Evolutionary conservation across 2,329 filamentous ascomycete genomes (phyloP).

Genomic region (Aspergillus ustus): DNA sequence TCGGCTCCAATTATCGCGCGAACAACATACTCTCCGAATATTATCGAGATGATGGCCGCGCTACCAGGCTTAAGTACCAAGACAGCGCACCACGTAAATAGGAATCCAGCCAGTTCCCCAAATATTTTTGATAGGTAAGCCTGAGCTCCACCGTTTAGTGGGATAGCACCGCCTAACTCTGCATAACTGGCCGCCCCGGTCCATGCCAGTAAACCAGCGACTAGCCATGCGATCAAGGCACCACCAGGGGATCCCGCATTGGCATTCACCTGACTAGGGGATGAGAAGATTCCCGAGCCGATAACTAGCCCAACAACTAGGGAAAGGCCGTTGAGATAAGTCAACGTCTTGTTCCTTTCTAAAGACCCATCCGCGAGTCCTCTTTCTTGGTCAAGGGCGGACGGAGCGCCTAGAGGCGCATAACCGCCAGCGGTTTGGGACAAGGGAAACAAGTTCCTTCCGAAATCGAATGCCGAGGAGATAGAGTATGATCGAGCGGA

Average conservation of each 20-base stretch:
- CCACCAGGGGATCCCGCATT: slow-evolving; percentile 92
- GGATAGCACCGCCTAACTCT: slow-evolving; percentile 93
- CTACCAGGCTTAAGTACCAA: slow-evolving; percentile 92
- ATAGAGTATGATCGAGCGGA: slow-evolving; percentile 79
- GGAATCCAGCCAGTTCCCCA: slow-evolving; percentile 87
- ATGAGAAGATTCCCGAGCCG: slow-evolving; percentile 94
- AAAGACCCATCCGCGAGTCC: slow-evolving; percentile 75
- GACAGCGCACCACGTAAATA: slow-evolving; percentile 96
- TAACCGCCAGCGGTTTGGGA: slow-evolving; percentile 83
- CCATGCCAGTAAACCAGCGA: slow-evolving; percentile 93
- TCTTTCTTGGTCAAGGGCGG: slow-evolving; percentile 59
- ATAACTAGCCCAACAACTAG: slow-evolving; percentile 93
- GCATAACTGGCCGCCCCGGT: slow-evolving; percentile 95
- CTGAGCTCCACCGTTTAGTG: slow-evolving; percentile 91
- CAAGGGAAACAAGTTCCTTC: slow-evolving; percentile 88
- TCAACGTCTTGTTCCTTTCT: slow-evolving; percentile 94
- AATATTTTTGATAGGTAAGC: slow-evolving; percentile 96
- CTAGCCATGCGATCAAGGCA: slow-evolving; percentile 85
- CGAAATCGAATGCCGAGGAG: slow-evolving; percentile 93
- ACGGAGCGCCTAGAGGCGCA: slow-evolving; percentile 80
- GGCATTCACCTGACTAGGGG: slow-evolving; percentile 86
- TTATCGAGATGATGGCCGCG: slow-evolving; percentile 92
- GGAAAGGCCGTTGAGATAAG: slow-evolving; percentile 90
- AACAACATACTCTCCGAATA: slow-evolving; percentile 97
- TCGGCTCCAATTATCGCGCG: slow-evolving; percentile 86